Percentiles rank a stretch among this genome's conserved stretches.
Conservation (phyloP, 2,329 filamentous ascomycete species). For the Botrytis byssoidea region DNA sequence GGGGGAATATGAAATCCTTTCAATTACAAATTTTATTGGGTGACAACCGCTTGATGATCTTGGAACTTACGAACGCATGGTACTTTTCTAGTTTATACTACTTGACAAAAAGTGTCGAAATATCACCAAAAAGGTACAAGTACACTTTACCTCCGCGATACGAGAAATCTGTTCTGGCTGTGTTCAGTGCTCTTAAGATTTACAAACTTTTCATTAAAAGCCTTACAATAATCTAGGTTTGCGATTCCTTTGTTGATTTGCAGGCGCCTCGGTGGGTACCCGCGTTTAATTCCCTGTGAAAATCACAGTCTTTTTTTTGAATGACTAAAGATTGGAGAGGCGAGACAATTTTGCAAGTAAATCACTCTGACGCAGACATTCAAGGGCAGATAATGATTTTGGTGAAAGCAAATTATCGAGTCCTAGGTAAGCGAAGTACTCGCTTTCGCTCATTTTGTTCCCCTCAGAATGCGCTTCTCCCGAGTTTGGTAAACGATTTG, state of each 20-base stretch:
- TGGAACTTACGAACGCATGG: not conserved
- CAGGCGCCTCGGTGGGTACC: not conserved
- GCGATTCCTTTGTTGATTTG: not conserved
- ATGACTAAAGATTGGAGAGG: not conserved
- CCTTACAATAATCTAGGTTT: not conserved
- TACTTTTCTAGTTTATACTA: not conserved
- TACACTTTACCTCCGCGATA: not conserved
- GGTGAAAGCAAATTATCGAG: not conserved
- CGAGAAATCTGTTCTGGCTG: too few relatives aligned
- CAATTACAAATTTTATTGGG: not conserved
- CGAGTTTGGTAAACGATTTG: not conserved
- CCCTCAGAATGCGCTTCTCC: not conserved
- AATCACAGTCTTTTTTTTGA: not conserved
- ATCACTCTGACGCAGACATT: not conserved
- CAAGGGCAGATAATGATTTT: not conserved
- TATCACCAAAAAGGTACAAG: not conserved
- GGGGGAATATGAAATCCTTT: not conserved
- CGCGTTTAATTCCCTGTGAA: not conserved
- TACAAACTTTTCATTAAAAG: not conserved
- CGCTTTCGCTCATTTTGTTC: not conserved
- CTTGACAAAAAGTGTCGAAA: not conserved
- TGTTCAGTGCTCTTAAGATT: not conserved
- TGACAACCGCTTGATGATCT: not conserved
- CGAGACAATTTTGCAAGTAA: not conserved
- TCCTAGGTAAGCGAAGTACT: not conserved